Evolutionary conservation across 345 rosid genomes (phyloP), one percentile per base, ranked within the genome.

Genomic region (Cardamine occulta): DNA sequence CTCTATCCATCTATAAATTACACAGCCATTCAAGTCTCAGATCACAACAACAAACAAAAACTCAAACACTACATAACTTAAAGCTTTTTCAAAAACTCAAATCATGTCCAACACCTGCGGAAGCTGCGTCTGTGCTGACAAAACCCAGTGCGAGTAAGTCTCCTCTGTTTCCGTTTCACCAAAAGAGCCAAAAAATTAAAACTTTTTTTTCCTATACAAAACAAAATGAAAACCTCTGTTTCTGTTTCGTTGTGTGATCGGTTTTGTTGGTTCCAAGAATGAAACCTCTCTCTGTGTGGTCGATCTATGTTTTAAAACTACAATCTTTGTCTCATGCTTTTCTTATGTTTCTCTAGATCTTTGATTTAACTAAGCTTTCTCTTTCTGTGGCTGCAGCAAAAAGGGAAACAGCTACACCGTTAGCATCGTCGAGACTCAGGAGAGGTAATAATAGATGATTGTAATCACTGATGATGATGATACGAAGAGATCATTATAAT

Each of bases 51-150:
- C 57, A 47, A 13, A 17, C 28, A 51, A 19, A 13, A 18, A 18
- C 67, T 18, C 61, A 11, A 17, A 7, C 29, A 58, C 35, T 4
- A 15, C 42, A 21, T 47, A 58, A 58, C 37, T 10, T 14, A 49
- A 45, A 39, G 45, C 19, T 63, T 61, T 37, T 28, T 7, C 59
- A 29, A 48, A 45, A 24, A 17, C 51, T 44, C 23, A 45, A 86
- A 86, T 76, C 83, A 93, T 93, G 98, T 89, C 96, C 23, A 64
- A 35, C 89, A 76, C 21, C 68, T 93, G 98, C 66, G 92, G 84
- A 47, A 84, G 57, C 91, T 93, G 98, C 57, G 86, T 84, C 88
- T 93, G 98, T 81, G 31, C 86, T 71, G 93, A 91, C 96, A 81
- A 76, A 81, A 84, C 80, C 88, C 84, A 88, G 87, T 93, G 96